These are phyloP conservation scores for Tricladium varicosporioides DNA, from an alignment of 2,329 filamentous ascomycete genomes.

Conservation along the genomic window DNA sequence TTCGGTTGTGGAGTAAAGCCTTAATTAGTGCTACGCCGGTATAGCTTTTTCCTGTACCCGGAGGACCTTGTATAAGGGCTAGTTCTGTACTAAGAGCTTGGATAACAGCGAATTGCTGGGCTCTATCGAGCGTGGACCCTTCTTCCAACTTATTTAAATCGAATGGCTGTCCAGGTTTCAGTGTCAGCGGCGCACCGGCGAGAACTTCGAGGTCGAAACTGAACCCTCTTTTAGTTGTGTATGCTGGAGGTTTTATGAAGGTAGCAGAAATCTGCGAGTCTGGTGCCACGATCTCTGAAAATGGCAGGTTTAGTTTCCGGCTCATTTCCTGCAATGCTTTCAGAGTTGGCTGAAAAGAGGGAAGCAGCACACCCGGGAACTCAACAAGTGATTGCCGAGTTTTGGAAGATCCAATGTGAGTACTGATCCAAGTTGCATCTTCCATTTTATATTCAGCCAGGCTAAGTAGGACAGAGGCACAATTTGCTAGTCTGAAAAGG, in stretches of 20 bases:
- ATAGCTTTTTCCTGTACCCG: constrained; percentile 68
- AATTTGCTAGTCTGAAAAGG: constrained; percentile 28
- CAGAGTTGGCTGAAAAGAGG: constrained; percentile 57
- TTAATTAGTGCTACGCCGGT: constrained; percentile 59
- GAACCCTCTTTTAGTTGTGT: constrained; percentile 49
- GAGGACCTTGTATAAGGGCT: constrained; percentile 66
- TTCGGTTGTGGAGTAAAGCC: constrained; percentile 46
- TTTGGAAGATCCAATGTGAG: constrained; percentile 18
- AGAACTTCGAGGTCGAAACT: constrained; percentile 42
- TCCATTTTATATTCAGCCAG: constrained; percentile 29
- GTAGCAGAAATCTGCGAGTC: constrained; percentile 16
- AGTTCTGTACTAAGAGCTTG: constrained; percentile 51
- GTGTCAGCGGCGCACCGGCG: constrained; percentile 22
- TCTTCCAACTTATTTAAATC: constrained; percentile 31
- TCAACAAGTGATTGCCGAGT: constrained; percentile 47
- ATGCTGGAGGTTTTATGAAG: constrained; percentile 46
- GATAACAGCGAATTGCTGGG: constrained; percentile 51
- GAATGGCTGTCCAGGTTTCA: constrained; percentile 32
- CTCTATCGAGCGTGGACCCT: constrained; percentile 46
- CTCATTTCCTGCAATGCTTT: constrained; percentile 54
- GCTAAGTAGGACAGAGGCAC: constrained; percentile 32
- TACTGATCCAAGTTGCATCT: constrained; percentile 23
- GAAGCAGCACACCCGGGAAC: constrained; percentile 58
- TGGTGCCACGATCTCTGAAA: constrained; percentile 46
- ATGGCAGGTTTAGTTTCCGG: constrained; percentile 43